Conservation (phyloP, 2,329 filamentous ascomycete genomes). For the Juglanconis juglandina region DNA sequence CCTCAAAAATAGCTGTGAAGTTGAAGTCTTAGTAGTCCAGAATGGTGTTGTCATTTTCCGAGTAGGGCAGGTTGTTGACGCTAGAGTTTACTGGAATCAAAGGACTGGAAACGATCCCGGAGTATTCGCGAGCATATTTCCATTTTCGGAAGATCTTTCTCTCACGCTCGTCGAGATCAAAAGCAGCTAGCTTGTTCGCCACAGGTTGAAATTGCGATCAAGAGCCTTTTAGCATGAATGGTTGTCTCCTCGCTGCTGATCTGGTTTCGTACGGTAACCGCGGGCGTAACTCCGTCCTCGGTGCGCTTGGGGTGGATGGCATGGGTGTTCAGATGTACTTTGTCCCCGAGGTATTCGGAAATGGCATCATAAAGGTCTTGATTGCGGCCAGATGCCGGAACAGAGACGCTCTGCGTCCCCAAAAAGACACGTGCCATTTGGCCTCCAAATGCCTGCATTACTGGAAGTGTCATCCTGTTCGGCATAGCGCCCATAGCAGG, state of each 20-base stretch:
- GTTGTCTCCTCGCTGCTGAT: slow-evolving; percentile 22
- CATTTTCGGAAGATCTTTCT: slow-evolving; percentile 29
- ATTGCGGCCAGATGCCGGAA: slow-evolving; percentile 33
- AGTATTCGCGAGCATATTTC: slow-evolving; percentile 30
- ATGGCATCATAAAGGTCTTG: slow-evolving; percentile 39
- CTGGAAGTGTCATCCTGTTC: slow-evolving; percentile 40
- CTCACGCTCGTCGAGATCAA: slow-evolving; percentile 32
- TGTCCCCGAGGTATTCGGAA: slow-evolving; percentile 29
- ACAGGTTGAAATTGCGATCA: slow-evolving; percentile 35
- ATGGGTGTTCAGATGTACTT: slow-evolving; percentile 34
- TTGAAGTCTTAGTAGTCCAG: slow-evolving; percentile 24
- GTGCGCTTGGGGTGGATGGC: slow-evolving; percentile 31
- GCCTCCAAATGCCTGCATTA: slow-evolving; percentile 39
- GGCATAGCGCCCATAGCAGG: slow-evolving; percentile 41
- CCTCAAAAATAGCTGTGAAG: slow-evolving; percentile 28
- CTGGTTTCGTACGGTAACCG: slow-evolving; percentile 27
- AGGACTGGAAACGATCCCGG: slow-evolving; percentile 29
- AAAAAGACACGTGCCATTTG: slow-evolving; percentile 33
- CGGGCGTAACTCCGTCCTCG: slow-evolving; percentile 25
- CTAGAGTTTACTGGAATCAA: slow-evolving; percentile 26
- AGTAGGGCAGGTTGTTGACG: slow-evolving; percentile 28
- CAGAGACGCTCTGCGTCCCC: slow-evolving; percentile 27
- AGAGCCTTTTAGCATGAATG: slow-evolving; percentile 31
- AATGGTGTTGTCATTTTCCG: slow-evolving; percentile 25
- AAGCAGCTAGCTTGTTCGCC: slow-evolving; percentile 26